Conservation (phyloP, 768 basidiomycete genomes). For the Cystobasidium onofrii region DNA sequence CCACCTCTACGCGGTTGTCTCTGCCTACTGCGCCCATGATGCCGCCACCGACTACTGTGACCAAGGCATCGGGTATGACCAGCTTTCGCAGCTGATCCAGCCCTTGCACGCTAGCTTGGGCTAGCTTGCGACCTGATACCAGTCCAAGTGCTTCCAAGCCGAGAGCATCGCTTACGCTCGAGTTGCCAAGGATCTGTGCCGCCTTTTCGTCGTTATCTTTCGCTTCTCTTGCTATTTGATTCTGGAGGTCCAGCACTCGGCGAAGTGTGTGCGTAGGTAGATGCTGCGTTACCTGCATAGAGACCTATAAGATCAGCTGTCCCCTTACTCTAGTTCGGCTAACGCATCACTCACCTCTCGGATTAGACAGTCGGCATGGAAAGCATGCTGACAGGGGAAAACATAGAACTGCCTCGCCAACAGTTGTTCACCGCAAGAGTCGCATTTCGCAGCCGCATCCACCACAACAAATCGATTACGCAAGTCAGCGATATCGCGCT, state of each 20-base stretch:
- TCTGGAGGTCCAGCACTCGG: conserved; percentile 76
- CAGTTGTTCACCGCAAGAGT: conserved; percentile 65
- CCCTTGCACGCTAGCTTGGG: conserved; percentile 40
- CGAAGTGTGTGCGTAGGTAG: conserved; percentile 72
- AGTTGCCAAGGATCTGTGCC: background rate
- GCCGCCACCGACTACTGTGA: conserved; percentile 60
- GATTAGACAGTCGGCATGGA: conserved; percentile 96
- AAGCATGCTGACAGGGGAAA: conserved; percentile 94
- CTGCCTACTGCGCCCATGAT: conserved; percentile 33
- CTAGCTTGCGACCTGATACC: conserved; percentile 39
- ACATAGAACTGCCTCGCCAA: conserved; percentile 91
- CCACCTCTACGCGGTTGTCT: background rate
- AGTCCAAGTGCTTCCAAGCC: conserved; percentile 31
- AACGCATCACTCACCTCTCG: conserved; percentile 61
- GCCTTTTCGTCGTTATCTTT: conserved; percentile 6
- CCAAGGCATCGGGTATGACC: conserved; percentile 87
- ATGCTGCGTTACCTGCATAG: conserved; percentile 77
- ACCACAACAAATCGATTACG: conserved; percentile 86
- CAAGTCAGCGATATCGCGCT: conserved; percentile 75
- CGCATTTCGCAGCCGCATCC: conserved; percentile 76
- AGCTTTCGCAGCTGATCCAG: conserved; percentile 75
- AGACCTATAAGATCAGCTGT: conserved; percentile 7
- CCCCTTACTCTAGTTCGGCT: background rate
- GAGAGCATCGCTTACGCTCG: background rate
- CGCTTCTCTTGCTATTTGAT: conserved; percentile 59